Conservation (phyloP, 2,329 filamentous ascomycete genomes). For the Talaromyces sp. region DNA sequence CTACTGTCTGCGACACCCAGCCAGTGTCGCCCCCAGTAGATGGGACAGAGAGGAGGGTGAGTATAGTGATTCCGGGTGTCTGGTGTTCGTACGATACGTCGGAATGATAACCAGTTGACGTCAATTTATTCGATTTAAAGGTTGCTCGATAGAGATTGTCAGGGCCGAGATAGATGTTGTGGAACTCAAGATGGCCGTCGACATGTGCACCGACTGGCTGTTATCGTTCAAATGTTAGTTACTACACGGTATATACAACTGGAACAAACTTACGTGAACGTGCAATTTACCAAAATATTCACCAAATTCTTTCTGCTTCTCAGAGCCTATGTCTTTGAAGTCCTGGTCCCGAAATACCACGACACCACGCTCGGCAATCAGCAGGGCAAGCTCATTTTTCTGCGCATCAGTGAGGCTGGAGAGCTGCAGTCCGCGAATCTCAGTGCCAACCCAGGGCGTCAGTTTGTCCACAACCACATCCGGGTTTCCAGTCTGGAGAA, state of each 20-base stretch:
- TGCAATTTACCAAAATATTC: slow-evolving; percentile 23
- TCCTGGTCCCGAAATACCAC: slow-evolving; percentile 16
- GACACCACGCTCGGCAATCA: slow-evolving; percentile 30
- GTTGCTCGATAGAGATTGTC: slow-evolving; percentile 42
- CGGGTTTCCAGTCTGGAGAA: slow-evolving; percentile 30
- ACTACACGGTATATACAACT: background rate
- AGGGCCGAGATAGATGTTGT: slow-evolving; percentile 46
- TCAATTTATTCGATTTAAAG: slow-evolving; percentile 31
- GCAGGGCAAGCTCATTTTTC: slow-evolving; percentile 47
- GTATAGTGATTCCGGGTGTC: slow-evolving; percentile 22
- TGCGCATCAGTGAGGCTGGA: slow-evolving; percentile 43
- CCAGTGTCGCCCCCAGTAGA: slow-evolving; percentile 25
- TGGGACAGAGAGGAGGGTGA: slow-evolving; percentile 19
- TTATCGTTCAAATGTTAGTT: background rate
- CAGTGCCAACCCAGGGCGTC: slow-evolving; percentile 40
- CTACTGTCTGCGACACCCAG: slow-evolving; percentile 22
- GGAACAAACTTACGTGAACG: slow-evolving; percentile 11
- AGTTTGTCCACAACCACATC: slow-evolving; percentile 13
- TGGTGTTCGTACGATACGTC: slow-evolving; percentile 24
- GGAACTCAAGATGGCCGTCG: slow-evolving; percentile 41
- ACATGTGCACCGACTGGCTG: slow-evolving; percentile 42
- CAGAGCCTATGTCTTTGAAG: slow-evolving; percentile 15
- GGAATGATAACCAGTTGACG: slow-evolving; percentile 24
- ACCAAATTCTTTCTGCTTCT: slow-evolving; percentile 19
- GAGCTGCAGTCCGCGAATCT: slow-evolving; percentile 46